Conservation (phyloP, 805 yeast genomes). For the Lachancea fermentati region DNA sequence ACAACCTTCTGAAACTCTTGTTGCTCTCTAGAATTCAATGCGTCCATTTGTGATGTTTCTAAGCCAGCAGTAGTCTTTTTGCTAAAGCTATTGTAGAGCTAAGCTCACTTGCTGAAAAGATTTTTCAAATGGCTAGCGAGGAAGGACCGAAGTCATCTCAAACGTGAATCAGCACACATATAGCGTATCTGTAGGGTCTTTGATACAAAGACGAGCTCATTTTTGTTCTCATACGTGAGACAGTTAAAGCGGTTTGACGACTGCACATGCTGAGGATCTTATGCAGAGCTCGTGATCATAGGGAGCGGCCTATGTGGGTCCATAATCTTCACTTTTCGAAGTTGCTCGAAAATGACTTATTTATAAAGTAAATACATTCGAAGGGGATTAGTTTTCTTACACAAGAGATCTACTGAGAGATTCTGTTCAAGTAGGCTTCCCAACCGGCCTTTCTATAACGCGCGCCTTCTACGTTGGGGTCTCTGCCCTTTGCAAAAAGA, state of each 20-base stretch:
- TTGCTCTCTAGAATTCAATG: conserved; percentile 90
- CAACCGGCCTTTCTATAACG: conserved; percentile 93
- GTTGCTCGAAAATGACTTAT: too few relatives aligned
- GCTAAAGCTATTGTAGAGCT: background rate
- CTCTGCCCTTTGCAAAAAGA: conserved; percentile 87
- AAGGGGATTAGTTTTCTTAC: too few relatives aligned
- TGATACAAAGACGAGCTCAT: too few relatives aligned
- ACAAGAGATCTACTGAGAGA: too few relatives aligned
- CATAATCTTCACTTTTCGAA: too few relatives aligned
- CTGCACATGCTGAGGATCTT: too few relatives aligned
- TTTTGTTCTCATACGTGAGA: too few relatives aligned
- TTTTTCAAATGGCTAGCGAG: background rate
- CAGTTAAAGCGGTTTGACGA: too few relatives aligned
- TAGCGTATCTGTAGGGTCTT: too few relatives aligned
- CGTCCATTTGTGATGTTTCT: conserved; percentile 60
- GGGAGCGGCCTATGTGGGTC: too few relatives aligned
- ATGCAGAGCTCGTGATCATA: too few relatives aligned
- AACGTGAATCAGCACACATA: too few relatives aligned
- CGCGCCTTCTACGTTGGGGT: conserved; percentile 79
- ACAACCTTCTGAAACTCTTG: conserved; percentile 93
- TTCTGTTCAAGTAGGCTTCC: conserved; percentile 68
- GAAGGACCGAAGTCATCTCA: background rate
- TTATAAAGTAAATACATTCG: background rate
- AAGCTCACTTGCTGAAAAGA: background rate
- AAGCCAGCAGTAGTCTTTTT: background rate